Conservation (phyloP, 306 rosid species). For the Glycine tomentella region DNA sequence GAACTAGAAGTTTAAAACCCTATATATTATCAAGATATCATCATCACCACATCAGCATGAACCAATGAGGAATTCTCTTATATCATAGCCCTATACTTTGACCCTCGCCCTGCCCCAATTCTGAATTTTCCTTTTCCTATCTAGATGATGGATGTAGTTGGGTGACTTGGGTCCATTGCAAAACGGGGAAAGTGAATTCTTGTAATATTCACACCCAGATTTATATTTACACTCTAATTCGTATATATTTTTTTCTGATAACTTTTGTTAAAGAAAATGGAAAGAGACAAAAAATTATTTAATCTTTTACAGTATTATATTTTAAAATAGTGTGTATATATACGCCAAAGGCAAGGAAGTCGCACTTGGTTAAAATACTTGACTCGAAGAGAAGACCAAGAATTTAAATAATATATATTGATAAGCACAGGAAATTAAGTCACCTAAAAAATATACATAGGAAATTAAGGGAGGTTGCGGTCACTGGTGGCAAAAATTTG, state of each 20-base stretch:
- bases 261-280: neutral
- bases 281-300: neutral
- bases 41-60: slow-evolving; percentile 21
- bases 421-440: neutral
- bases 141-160: slow-evolving; percentile 14
- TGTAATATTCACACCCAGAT: neutral
- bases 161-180: neutral
- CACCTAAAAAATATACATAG: too few relatives aligned
- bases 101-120: slow-evolving; percentile 30
- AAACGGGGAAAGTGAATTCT: neutral
- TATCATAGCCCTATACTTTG: slow-evolving; percentile 26
- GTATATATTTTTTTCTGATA: neutral
- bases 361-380: slow-evolving; percentile 46
- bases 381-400: slow-evolving; percentile 46
- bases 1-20: slow-evolving; percentile 11
- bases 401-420: neutral
- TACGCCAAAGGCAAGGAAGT: slow-evolving; percentile 12
- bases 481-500: slow-evolving; percentile 57
- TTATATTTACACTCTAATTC: neutral
- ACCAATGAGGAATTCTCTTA: slow-evolving; percentile 34
- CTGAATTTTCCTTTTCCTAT: neutral
- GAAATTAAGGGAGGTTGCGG: slow-evolving; percentile 37
- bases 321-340: neutral
- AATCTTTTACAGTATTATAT: neutral
- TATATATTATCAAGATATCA: slow-evolving; percentile 10